Percentiles rank a stretch among this genome's conserved stretches.
These are phyloP conservation scores for Roridomyces roridus DNA, from an alignment of 768 basidiomycete genomes.

Conservation along the genomic window DNA sequence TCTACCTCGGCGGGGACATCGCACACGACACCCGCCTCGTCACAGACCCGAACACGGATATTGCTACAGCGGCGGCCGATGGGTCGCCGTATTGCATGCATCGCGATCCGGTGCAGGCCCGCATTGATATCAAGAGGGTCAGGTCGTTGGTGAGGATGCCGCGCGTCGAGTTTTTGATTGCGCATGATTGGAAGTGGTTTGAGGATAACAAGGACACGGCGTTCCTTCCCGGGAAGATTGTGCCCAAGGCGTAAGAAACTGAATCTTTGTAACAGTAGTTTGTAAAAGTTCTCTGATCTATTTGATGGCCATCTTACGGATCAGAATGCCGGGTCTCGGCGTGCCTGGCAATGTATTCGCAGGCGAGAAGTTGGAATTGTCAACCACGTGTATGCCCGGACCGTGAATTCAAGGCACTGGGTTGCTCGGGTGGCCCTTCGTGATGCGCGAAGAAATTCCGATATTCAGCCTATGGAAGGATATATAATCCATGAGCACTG, in stretches of 20 bases:
- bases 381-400: too few species aligned
- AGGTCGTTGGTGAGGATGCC: slow-evolving; percentile 42
- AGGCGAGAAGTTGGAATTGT: too few species aligned
- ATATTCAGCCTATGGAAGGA: not conserved
- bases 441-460: slow-evolving; percentile 2
- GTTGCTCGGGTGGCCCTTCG: not conserved
- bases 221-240: slow-evolving; percentile 50
- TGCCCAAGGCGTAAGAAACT: not conserved
- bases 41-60: slow-evolving; percentile 44
- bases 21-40: slow-evolving; percentile 62
- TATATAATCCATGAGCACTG: slow-evolving; percentile 1
- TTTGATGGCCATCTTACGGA: too few species aligned
- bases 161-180: slow-evolving; percentile 53
- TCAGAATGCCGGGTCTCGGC: too few species aligned
- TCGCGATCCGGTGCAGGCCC: slow-evolving; percentile 46
- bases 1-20: slow-evolving; percentile 60
- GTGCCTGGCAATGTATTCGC: too few species aligned
- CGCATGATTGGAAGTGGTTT: slow-evolving; percentile 63
- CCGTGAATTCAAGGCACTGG: too few species aligned
- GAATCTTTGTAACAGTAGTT: not conserved
- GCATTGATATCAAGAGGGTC: slow-evolving; percentile 48
- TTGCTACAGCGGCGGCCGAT: slow-evolving; percentile 40
- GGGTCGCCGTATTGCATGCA: slow-evolving; percentile 47
- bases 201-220: slow-evolving; percentile 46
- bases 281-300: too few species aligned